These are phyloP conservation scores for Clarireedia homoeocarpa DNA, from an alignment of 2,329 filamentous ascomycete species.

Conservation along the genomic window DNA sequence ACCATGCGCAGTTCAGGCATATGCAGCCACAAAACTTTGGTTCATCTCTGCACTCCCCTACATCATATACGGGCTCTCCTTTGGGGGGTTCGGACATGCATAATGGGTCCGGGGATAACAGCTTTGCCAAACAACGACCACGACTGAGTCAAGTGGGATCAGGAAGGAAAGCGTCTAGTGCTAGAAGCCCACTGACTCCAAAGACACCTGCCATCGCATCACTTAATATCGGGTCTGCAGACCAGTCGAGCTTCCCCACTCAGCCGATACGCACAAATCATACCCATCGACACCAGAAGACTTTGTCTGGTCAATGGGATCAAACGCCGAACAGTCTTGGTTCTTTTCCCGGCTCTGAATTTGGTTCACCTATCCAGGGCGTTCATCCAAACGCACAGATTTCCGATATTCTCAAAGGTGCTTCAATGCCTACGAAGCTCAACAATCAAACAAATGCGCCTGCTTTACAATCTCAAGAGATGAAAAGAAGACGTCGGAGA, in stretches of 20 bases:
- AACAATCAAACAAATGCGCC: slow-evolving; percentile 33
- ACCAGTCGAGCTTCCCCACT: slow-evolving; percentile 64
- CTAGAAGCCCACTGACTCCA: slow-evolving; percentile 74
- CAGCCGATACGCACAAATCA: slow-evolving; percentile 69
- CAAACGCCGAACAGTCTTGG: slow-evolving; percentile 76
- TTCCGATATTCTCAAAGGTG: slow-evolving; percentile 81
- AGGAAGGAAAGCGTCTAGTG: slow-evolving; percentile 61
- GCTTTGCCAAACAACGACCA: slow-evolving; percentile 51
- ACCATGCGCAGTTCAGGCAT: slow-evolving; percentile 66
- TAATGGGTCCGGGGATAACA: slow-evolving; percentile 33
- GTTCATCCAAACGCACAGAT: slow-evolving; percentile 66
- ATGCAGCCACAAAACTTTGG: slow-evolving; percentile 52
- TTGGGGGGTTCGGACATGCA: slow-evolving; percentile 42
- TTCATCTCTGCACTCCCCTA: slow-evolving; percentile 45
- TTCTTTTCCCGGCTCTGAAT: slow-evolving; percentile 82
- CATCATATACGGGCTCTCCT: slow-evolving; percentile 44
- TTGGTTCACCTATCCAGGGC: slow-evolving; percentile 71
- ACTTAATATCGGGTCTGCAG: slow-evolving; percentile 54
- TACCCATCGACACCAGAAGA: slow-evolving; percentile 65
- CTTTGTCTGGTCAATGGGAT: slow-evolving; percentile 82
- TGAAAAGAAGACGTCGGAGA: slow-evolving; percentile 81
- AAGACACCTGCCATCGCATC: slow-evolving; percentile 73
- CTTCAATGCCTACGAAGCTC: slow-evolving; percentile 86
- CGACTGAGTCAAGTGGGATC: slow-evolving; percentile 57
- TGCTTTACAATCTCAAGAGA: slow-evolving; percentile 71